A percentile compares a stretch with the other conserved stretches of the same genome.
Evolutionary conservation across 441 rosid genomes (phyloP).

Genomic region (Lepidium campestre): DNA sequence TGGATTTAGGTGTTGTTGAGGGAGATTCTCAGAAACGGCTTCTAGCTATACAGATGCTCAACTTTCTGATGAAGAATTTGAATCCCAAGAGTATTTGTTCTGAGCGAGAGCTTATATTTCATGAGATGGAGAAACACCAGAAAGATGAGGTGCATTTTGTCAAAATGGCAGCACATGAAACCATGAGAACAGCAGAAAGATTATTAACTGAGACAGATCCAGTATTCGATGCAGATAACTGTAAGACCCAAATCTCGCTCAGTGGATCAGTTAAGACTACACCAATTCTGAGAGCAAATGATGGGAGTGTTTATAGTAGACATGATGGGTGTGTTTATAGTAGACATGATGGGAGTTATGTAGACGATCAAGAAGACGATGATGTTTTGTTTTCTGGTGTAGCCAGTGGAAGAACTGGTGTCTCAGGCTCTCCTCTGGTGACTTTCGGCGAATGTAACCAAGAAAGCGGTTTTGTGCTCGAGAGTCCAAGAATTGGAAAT

Average conservation of each 20-base stretch:
- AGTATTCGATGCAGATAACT: slow-evolving; percentile 30
- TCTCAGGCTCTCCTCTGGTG: slow-evolving; percentile 32
- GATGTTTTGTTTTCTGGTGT: slow-evolving; percentile 72
- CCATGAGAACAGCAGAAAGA: slow-evolving; percentile 68
- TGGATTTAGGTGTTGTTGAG: slow-evolving; percentile 57
- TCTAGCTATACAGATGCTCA: slow-evolving; percentile 91
- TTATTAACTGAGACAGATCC: slow-evolving; percentile 44
- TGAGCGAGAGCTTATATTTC: slow-evolving; percentile 56
- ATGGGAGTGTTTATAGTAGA: slow-evolving; percentile 48
- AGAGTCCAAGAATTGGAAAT: slow-evolving; percentile 40
- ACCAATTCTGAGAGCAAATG: slow-evolving; percentile 57
- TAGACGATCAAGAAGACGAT: slow-evolving; percentile 62
- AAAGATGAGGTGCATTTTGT: slow-evolving; percentile 77
- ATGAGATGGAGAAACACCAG: slow-evolving; percentile 77
- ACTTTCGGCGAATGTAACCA: slow-evolving; percentile 23
- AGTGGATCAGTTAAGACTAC: slow-evolving; percentile 45
- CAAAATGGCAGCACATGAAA: slow-evolving; percentile 80
- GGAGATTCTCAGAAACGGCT: slow-evolving; percentile 76
- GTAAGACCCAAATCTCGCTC: slow-evolving; percentile 48
- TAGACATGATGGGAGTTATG: slow-evolving; percentile 37
- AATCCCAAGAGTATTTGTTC: slow-evolving; percentile 77
- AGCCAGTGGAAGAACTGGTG: slow-evolving; percentile 35
- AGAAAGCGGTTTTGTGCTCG: slow-evolving; percentile 44
- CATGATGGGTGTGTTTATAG: slow-evolving; percentile 26
- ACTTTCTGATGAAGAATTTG: slow-evolving; percentile 86